These are phyloP conservation scores for Metarhizium rileyi DNA, from an alignment of 2,329 filamentous ascomycete species.

Conservation along the genomic window DNA sequence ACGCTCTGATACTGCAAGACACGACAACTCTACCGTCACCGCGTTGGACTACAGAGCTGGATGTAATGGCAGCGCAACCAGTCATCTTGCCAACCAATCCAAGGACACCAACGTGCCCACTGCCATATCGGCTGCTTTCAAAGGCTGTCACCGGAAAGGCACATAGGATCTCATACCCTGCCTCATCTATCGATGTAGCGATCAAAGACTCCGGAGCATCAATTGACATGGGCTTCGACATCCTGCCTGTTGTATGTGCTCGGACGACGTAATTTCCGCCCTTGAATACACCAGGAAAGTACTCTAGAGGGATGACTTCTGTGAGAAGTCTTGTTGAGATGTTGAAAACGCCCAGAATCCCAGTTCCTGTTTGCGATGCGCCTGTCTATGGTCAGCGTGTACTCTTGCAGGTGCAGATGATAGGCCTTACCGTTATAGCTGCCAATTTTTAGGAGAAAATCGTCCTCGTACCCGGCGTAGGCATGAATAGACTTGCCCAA, in stretches of 20 bases:
- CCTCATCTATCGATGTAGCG: slow-evolving; percentile 49
- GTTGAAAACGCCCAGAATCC: slow-evolving; percentile 81
- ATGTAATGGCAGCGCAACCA: slow-evolving; percentile 66
- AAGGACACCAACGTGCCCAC: slow-evolving; percentile 54
- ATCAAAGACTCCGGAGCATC: slow-evolving; percentile 42
- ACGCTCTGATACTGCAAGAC: slow-evolving; percentile 64
- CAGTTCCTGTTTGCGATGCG: slow-evolving; percentile 54
- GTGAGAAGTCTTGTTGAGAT: slow-evolving; percentile 51
- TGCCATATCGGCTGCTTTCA: slow-evolving; percentile 22
- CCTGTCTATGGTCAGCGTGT: slow-evolving; percentile 20
- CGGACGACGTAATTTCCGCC: slow-evolving; percentile 60
- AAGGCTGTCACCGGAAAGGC: slow-evolving; percentile 59
- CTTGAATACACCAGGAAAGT: slow-evolving; percentile 60
- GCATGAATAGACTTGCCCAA: slow-evolving; percentile 62
- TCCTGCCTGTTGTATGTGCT: slow-evolving; percentile 56
- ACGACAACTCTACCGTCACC: slow-evolving; percentile 52
- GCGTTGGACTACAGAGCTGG: slow-evolving; percentile 44
- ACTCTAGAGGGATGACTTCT: slow-evolving; percentile 59
- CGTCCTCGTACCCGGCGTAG: slow-evolving; percentile 69
- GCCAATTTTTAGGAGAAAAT: slow-evolving; percentile 63
- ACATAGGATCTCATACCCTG: slow-evolving; percentile 73
- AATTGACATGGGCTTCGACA: slow-evolving; percentile 42
- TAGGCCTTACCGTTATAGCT: slow-evolving; percentile 58
- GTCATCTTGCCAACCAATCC: slow-evolving; percentile 86
- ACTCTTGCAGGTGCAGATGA: neutral